phyloP scores from a whole-genome alignment of 768 basidiomycete genomes.

The Amanita jacksonii region DNA sequence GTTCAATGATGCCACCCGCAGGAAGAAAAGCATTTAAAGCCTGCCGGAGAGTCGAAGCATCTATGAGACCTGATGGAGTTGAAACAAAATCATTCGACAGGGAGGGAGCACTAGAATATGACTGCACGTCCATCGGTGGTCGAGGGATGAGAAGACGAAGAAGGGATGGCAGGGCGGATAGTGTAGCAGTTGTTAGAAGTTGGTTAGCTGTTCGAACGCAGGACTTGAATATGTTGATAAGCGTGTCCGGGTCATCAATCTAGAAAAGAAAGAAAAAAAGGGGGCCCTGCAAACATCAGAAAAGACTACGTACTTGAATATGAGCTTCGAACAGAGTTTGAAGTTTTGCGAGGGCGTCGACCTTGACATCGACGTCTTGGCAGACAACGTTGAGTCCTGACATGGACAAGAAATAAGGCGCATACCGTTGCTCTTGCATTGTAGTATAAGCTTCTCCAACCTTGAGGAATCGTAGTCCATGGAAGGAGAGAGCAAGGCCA shows the following conservation, averaged over 20 bases:
- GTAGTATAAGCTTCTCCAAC: conserved; percentile 52
- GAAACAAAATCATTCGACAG: conserved; percentile 47
- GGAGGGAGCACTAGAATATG: conserved; percentile 20
- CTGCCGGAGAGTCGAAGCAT: conserved; percentile 54
- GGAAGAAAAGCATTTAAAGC: conserved; percentile 62
- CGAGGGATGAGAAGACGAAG: conserved; percentile 53
- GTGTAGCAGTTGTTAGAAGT: conserved; percentile 69
- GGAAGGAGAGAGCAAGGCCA: conserved; percentile 14
- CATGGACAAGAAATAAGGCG: conserved; percentile 8
- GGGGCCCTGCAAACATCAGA: not conserved
- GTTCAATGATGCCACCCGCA: conserved; percentile 69
- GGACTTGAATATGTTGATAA: conserved; percentile 61
- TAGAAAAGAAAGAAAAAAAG: conserved; percentile 18
- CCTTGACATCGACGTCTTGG: conserved; percentile 72
- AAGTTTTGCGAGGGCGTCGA: conserved; percentile 73
- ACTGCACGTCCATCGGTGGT: conserved; percentile 18
- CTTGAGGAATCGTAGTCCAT: conserved; percentile 44
- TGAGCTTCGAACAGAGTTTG: conserved; percentile 67
- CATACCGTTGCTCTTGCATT: conserved; percentile 58
- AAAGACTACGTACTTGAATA: conserved; percentile 40
- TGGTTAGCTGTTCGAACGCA: conserved; percentile 77
- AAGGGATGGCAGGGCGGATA: conserved; percentile 58
- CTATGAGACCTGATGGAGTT: conserved; percentile 33
- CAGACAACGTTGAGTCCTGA: conserved; percentile 6
- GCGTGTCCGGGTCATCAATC: conserved; percentile 65